Conservation (phyloP, 805 yeast genomes). For the Kluyveromyces siamensis region DNA sequence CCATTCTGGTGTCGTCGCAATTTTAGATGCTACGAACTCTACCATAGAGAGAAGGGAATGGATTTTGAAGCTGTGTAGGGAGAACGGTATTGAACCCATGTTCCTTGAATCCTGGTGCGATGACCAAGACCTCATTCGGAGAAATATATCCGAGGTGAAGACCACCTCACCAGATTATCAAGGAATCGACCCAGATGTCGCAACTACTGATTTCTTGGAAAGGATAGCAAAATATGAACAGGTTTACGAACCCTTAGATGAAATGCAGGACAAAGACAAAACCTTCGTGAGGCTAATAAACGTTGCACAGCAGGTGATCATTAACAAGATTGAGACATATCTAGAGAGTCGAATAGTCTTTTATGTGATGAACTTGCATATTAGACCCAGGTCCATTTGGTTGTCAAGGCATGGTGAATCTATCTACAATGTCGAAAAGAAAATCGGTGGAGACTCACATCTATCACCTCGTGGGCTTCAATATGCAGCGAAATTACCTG, state of each 20-base stretch:
- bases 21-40: conserved; percentile 88
- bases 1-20: conserved; percentile 81
- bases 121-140: conserved; percentile 65
- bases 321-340: conserved; percentile 81
- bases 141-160: conserved; percentile 79
- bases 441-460: conserved; percentile 91
- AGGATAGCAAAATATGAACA: conserved; percentile 69
- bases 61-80: conserved; percentile 52
- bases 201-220: conserved; percentile 60
- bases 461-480: conserved; percentile 75
- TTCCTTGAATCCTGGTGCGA: conserved; percentile 90
- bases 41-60: conserved; percentile 61
- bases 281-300: conserved; percentile 85
- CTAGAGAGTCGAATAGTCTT: conserved; percentile 88
- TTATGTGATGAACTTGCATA: conserved; percentile 91
- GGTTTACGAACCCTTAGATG: conserved; percentile 68
- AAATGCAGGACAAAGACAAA: conserved; percentile 46
- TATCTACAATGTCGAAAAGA: conserved; percentile 82
- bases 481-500: conserved; percentile 76
- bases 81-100: conserved; percentile 73
- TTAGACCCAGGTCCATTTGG: conserved; percentile 88
- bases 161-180: conserved; percentile 78
- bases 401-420: conserved; percentile 95
- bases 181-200: conserved; percentile 59
- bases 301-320: conserved; percentile 78